These are phyloP conservation scores for Camellia granthamiana DNA, from an alignment of 148 eudicot species.

Conservation along the genomic window DNA sequence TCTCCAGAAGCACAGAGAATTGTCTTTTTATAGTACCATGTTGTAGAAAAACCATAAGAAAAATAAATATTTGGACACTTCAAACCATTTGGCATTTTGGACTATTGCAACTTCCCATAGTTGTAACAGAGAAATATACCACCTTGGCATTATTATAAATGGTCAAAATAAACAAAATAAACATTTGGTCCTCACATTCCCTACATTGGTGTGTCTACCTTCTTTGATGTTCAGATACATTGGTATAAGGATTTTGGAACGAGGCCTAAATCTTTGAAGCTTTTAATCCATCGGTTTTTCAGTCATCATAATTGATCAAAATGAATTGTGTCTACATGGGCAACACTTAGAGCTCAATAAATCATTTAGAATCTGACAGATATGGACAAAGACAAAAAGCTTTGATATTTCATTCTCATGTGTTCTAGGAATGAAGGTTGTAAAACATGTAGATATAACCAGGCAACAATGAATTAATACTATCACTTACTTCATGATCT, in stretches of 20 bases:
- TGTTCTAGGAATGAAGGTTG: not conserved
- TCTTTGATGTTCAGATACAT: not conserved
- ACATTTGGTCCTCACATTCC: not conserved
- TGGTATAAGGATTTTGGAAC: not conserved
- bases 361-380: not conserved
- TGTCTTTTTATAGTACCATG: too few species aligned
- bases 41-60: too few species aligned
- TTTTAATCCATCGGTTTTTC: not conserved
- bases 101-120: too few species aligned
- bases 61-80: too few species aligned
- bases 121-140: too few species aligned
- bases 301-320: not conserved
- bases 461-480: not conserved
- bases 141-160: too few species aligned
- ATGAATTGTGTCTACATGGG: not conserved
- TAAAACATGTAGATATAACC: conserved; percentile 6
- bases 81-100: too few species aligned
- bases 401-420: not conserved
- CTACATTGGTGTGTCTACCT: not conserved
- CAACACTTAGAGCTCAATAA: not conserved
- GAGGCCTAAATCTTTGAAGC: not conserved
- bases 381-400: not conserved
- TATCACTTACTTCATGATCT: conserved; percentile 51
- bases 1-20: too few species aligned
- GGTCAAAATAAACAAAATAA: not conserved